phyloP scores from a whole-genome alignment of 2,329 filamentous ascomycete genomes.

The Trichoderma polysporum region DNA sequence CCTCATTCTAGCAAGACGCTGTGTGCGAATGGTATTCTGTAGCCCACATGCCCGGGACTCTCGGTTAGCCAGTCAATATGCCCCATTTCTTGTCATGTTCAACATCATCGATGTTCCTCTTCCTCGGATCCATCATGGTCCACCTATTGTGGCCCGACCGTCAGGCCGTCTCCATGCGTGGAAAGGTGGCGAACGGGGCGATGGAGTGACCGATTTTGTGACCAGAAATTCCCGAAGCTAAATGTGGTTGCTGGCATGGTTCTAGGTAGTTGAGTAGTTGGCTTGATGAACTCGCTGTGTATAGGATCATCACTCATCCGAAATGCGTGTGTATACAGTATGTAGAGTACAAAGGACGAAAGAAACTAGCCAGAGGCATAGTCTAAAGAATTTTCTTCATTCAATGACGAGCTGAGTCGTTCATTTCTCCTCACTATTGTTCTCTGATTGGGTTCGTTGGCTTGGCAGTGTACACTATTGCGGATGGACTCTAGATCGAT shows the following conservation, averaged over 20 bases:
- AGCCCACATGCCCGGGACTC: neutral
- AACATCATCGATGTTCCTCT: neutral
- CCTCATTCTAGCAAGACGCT: neutral
- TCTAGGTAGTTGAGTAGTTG: neutral
- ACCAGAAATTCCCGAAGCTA: neutral
- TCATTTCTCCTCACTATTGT: neutral
- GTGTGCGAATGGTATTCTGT: neutral
- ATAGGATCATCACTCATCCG: neutral
- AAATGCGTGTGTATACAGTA: neutral
- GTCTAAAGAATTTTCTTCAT: neutral
- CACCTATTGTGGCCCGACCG: constrained; percentile 2
- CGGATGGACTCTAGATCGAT: neutral
- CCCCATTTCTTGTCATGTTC: neutral
- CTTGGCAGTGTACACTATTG: neutral
- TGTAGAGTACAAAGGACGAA: neutral
- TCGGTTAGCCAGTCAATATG: neutral
- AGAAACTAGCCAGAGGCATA: neutral
- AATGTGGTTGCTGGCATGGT: neutral
- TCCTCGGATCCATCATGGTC: neutral
- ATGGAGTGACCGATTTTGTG: neutral
- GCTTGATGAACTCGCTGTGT: neutral
- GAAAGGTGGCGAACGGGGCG: constrained; percentile 6
- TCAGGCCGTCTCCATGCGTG: neutral
- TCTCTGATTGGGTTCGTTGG: neutral
- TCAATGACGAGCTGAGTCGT: neutral